phyloP scores from a whole-genome alignment of 2,329 filamentous ascomycete genomes.

The Epichloe gansuensis region DNA sequence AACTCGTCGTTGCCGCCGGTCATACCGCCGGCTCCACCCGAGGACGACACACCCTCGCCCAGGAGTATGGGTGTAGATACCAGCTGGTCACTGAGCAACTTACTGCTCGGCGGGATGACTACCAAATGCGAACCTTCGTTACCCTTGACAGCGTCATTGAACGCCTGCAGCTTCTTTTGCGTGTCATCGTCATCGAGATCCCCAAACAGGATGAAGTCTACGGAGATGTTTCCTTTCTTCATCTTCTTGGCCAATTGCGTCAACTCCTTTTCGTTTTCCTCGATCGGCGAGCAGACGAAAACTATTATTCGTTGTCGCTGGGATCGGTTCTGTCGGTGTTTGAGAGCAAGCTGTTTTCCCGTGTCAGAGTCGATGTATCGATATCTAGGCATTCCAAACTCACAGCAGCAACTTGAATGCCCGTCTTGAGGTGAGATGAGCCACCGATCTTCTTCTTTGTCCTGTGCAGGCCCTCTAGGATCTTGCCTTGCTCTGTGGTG shows the following conservation, averaged over 20 bases:
- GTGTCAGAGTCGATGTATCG: not conserved
- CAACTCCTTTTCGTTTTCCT: constrained; percentile 80
- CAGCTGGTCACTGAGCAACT: constrained; percentile 85
- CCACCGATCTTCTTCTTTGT: constrained; percentile 88
- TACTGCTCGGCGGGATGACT: constrained; percentile 79
- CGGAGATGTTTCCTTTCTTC: constrained; percentile 93
- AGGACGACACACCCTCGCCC: constrained; percentile 53
- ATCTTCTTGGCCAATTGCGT: constrained; percentile 90
- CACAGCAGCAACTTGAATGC: constrained; percentile 91
- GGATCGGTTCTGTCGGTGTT: constrained; percentile 95
- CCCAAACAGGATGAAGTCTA: constrained; percentile 92
- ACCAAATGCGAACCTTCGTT: constrained; percentile 85
- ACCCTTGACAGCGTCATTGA: constrained; percentile 86
- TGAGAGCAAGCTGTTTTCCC: constrained; percentile 68
- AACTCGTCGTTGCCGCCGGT: constrained; percentile 53
- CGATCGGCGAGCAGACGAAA: constrained; percentile 86
- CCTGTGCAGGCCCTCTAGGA: constrained; percentile 80
- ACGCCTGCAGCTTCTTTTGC: constrained; percentile 83
- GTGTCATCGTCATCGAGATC: constrained; percentile 83
- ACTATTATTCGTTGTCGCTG: constrained; percentile 95
- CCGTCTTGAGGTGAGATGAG: constrained; percentile 76
- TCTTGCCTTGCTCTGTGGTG: constrained; percentile 91
- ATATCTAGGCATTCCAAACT: constrained; percentile 18
- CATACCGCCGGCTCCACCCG: constrained; percentile 38
- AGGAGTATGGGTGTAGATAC: constrained; percentile 81